Conservation (phyloP, 78 protist genomes). For the Dictyostelium firmibasis region DNA sequence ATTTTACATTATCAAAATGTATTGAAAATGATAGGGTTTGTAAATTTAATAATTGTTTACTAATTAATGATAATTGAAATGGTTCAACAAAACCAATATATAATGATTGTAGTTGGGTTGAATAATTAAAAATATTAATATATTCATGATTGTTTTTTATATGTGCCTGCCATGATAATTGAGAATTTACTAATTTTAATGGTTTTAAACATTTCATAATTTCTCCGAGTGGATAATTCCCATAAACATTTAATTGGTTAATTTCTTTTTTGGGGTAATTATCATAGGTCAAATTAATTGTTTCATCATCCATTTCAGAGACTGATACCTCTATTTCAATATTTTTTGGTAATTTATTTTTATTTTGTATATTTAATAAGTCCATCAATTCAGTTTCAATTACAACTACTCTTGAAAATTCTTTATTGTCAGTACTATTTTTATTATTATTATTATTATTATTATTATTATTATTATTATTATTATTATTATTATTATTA, state of each 20-base stretch:
- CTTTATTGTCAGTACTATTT: no score
- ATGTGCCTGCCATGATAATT: not conserved
- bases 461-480: no score
- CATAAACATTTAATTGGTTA: not conserved
- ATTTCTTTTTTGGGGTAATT: not conserved
- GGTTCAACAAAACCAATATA: not conserved
- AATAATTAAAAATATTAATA: no score
- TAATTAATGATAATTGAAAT: not conserved
- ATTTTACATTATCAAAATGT: no score
- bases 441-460: no score
- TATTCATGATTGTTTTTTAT: not conserved
- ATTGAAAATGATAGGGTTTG: not conserved
- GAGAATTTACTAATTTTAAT: not conserved
- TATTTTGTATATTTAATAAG: no score
- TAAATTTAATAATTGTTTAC: not conserved
- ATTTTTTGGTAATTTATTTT: not conserved
- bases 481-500: no score
- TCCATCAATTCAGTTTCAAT: not conserved
- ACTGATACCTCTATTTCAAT: not conserved
- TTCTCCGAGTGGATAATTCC: not conserved
- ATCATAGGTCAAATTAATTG: not conserved
- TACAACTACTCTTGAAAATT: not conserved
- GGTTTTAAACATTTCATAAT: not conserved
- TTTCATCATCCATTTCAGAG: not conserved
- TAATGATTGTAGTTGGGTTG: not conserved